A percentile compares a stretch with the other conserved stretches of the same genome.
These are phyloP conservation scores for Aspergillus unguis DNA, from an alignment of 2,329 filamentous ascomycete genomes.

Conservation along the genomic window DNA sequence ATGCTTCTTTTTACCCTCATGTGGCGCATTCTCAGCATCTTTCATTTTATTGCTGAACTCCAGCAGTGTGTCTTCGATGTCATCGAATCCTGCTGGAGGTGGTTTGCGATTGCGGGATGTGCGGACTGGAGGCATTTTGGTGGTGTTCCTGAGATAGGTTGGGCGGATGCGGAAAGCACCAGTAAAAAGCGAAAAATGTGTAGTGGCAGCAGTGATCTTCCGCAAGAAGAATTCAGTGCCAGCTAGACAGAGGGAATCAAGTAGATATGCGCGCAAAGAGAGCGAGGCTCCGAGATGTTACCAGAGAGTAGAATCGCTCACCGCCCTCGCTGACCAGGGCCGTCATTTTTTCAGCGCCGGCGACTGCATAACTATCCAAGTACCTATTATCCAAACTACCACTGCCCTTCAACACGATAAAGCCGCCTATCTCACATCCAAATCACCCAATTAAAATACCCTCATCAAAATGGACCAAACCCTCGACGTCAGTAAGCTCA, in stretches of 20 bases:
- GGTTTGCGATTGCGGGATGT: slow-evolving; percentile 60
- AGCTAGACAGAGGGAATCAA: not conserved
- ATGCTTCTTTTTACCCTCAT: slow-evolving; percentile 76
- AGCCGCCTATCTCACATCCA: no score
- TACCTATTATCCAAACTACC: not conserved
- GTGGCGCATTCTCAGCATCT: slow-evolving; percentile 81
- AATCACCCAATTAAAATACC: not conserved
- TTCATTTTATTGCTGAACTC: slow-evolving; percentile 68
- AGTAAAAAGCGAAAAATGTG: not conserved
- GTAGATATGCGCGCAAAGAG: not conserved
- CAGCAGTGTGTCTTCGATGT: slow-evolving; percentile 65
- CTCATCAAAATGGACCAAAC: slow-evolving; percentile 37
- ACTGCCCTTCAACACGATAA: not conserved
- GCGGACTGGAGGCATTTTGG: slow-evolving; percentile 59
- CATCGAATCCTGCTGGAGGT: slow-evolving; percentile 64
- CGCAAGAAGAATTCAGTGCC: not conserved
- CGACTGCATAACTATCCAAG: no score
- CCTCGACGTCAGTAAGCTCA: slow-evolving; percentile 70
- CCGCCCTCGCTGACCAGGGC: not conserved
- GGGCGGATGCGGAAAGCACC: not conserved
- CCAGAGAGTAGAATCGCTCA: not conserved
- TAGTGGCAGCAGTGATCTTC: not conserved
- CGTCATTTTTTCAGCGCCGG: slow-evolving; percentile 1
- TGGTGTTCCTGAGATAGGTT: not conserved
- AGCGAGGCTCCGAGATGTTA: not conserved